Base-by-base conservation (phyloP, 352 stramenopile genomes). In the Globisporangium carolinianum region DNA sequence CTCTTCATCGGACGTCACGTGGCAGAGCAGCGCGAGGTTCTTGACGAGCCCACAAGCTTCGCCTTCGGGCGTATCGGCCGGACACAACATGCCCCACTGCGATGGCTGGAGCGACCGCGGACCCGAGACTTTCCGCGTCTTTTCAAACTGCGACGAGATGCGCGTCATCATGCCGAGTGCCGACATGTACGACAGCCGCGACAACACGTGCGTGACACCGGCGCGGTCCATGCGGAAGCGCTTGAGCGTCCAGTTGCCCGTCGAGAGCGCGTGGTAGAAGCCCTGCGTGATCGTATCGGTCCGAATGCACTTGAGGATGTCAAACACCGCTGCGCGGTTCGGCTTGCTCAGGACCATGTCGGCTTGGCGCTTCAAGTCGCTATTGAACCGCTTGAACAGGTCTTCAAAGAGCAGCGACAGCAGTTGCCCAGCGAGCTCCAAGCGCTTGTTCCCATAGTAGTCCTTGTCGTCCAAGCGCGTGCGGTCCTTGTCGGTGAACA, bases 391-490 rank as follows among this genome's bases (percentile, higher is more conserved):
- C 78, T 98, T 98, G 75, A 98, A 98, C 14, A 98, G 55, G 78
- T 99, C 97, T 73, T 99, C 97, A 80, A 99, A 99, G 12, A 99
- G 79, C 46, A 99, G 73, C 37, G 91, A 98, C 15, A 99, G 81
- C 50, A 99, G 73, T 75, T 98, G 97, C 32, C 97, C 97, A 9
- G 97, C 97, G 24, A 99, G 80, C 69, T 99, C 97, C n/a, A 99
- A 73, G 53, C 97, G 87, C 75, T 99, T 99, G 76, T 99, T 99
- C 24, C 97, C 97, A 66, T 99, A 99, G 75, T 99, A 99, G 75
- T 99, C 97, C 72, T 99, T 99, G 74, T 99, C 97, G 69, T 98
- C 97, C 52, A 99, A 73, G 7, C 79, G 82, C 58, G 82, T 92
- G 55, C 93, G 76, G 62, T 95, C 83, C 64, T 88, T 89, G 67